Base-by-base conservation (phyloP, 768 basidiomycete genomes). In the Pholiota conissans region DNA sequence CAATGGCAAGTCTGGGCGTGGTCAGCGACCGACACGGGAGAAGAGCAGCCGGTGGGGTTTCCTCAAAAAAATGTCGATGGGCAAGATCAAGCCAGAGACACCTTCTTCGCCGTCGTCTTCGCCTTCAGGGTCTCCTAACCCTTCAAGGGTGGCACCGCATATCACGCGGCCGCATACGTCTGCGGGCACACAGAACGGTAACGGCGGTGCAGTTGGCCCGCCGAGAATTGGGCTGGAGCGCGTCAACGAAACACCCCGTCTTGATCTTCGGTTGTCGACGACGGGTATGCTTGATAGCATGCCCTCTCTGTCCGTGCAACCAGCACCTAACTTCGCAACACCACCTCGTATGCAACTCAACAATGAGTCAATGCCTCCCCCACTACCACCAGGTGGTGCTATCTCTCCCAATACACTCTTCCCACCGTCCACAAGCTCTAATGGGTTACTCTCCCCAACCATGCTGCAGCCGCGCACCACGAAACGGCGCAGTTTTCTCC, bases 61-160 rank as follows among this genome's bases (percentile, higher is more conserved):
- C 76, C 76, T 98, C 58, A 93, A 95, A 76, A 98, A 98, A 76
- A 97, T 98, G 94, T 96, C 94, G 5, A 96, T 95, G 93, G 89
- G 93, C 13, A 93, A 90, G 71, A 89, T 96, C 76, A 85, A 85
- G 65, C 62, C 75, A n/a, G 91, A 92, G 47, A 72, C 80, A 14
- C 79, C 85, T 7, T 61, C 62, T 18, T 28, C 63, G 42, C 39
- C 57, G 27, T 66, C 79, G 5, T 74, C 80, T 27, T 69, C 75
- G 9, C 74, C 71, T 37, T 73, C 73, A 3, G 49, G 48, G n/a
- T 63, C 71, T 63, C 55, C 73, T 60, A 65, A 72, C 63, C 58
- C 74, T 65, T 61, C 64, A 59, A 49, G 70, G 63, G 42, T 59
- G 16, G 28, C 69, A 22, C 42, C 42, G 5, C 58, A 65, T 50